A percentile compares a stretch with the other conserved stretches of the same genome.
Conservation (phyloP, 164 flowering plant species). For the Santalum album region DNA sequence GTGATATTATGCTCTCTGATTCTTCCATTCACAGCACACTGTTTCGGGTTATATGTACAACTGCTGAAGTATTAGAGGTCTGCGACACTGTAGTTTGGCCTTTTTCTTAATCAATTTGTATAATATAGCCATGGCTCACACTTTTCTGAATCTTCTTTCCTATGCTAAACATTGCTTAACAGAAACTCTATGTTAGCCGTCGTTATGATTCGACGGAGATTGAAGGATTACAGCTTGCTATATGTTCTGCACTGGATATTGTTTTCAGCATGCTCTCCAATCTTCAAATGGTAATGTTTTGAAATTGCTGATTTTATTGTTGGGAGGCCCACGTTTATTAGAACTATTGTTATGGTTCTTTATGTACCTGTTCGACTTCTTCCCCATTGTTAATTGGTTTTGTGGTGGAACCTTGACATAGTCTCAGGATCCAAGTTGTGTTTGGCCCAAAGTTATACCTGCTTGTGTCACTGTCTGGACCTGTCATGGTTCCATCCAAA, state of each 20-base stretch:
- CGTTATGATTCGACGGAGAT: constrained; percentile 58
- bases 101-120: background rate
- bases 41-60: constrained; percentile 59
- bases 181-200: constrained; percentile 69
- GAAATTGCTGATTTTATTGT: too few relatives aligned
- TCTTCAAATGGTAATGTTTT: constrained; percentile 51
- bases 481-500: too few relatives aligned
- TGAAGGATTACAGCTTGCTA: constrained; percentile 66
- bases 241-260: constrained; percentile 62
- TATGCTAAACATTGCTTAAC: constrained; percentile 12
- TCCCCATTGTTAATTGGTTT: too few relatives aligned
- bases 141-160: background rate
- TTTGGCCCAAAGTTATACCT: too few relatives aligned
- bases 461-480: too few relatives aligned
- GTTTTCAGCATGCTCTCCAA: constrained; percentile 40
- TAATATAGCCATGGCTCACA: background rate
- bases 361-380: too few relatives aligned
- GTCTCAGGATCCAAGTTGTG: too few relatives aligned
- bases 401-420: too few relatives aligned
- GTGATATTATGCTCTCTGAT: constrained; percentile 53
- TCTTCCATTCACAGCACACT: constrained; percentile 70
- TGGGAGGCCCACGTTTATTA: too few relatives aligned
- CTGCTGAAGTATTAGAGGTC: constrained; percentile 65
- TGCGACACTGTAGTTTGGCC: constrained; percentile 3
- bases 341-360: too few relatives aligned